Evolutionary conservation across 2,329 filamentous ascomycete genomes (phyloP).

Genomic region (Sordariomycetes sp.): DNA sequence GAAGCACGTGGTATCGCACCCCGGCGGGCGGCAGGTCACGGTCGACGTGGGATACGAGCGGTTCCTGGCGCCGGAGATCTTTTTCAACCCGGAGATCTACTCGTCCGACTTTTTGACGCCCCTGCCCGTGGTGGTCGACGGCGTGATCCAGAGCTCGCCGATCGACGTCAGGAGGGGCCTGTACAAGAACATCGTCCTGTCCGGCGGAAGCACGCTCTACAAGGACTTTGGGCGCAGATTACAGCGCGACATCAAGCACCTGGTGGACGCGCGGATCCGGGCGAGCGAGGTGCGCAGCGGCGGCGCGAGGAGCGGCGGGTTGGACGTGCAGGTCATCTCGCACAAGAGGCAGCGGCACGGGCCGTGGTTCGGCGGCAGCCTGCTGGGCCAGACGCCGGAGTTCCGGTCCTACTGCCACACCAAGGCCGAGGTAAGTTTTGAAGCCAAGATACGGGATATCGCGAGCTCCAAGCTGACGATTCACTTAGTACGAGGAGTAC

Average conservation of each 20-base stretch:
- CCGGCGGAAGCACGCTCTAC: conserved; percentile 93
- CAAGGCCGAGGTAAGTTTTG: conserved; percentile 55
- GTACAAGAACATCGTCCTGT: conserved; percentile 99
- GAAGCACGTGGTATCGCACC: conserved; percentile 78
- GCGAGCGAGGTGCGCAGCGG: conserved; percentile 87
- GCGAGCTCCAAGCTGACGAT: not conserved
- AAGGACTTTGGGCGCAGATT: conserved; percentile 95
- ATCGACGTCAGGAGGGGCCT: conserved; percentile 94
- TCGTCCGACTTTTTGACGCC: conserved; percentile 97
- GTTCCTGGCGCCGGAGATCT: conserved; percentile 96
- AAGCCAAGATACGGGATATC: not conserved
- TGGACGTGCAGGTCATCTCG: conserved; percentile 94
- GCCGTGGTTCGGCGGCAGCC: conserved; percentile 95
- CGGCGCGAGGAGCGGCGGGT: conserved; percentile 81
- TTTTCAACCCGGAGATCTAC: conserved; percentile 99
- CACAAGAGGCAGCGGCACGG: conserved; percentile 97
- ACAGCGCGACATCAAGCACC: conserved; percentile 92
- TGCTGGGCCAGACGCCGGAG: conserved; percentile 94
- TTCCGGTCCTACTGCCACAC: conserved; percentile 99
- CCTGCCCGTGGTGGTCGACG: conserved; percentile 86
- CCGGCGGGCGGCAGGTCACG: conserved; percentile 71
- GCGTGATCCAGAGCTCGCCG: conserved; percentile 92
- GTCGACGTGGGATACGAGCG: conserved; percentile 97
- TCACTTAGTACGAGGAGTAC: conserved; percentile 75
- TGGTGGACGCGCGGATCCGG: conserved; percentile 87